These are phyloP conservation scores for Cercospora sp. DNA, from an alignment of 2,329 filamentous ascomycete species.

Conservation along the genomic window DNA sequence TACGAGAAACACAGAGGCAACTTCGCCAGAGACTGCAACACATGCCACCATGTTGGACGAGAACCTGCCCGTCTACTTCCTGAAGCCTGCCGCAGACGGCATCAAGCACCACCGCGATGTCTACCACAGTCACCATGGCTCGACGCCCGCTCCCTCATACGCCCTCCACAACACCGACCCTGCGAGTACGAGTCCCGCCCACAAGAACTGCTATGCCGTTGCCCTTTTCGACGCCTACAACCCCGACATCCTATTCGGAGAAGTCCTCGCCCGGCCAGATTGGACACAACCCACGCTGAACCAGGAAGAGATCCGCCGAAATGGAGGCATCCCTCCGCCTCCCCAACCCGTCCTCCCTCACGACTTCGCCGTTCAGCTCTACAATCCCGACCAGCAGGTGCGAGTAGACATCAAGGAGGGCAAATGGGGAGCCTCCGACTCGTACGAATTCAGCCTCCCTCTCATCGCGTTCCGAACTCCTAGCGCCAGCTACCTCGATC, in stretches of 20 bases:
- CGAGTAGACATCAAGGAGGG: constrained; percentile 68
- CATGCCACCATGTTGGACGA: constrained; percentile 26
- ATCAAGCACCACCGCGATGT: constrained; percentile 56
- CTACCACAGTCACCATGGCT: constrained; percentile 68
- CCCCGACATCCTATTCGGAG: constrained; percentile 79
- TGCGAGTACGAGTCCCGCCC: constrained; percentile 55
- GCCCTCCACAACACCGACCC: constrained; percentile 76
- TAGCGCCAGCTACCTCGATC: constrained; percentile 75
- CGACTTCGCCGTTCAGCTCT: constrained; percentile 80
- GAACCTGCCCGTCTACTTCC: constrained; percentile 74
- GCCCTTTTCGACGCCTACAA: constrained; percentile 82
- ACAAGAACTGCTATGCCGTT: constrained; percentile 81
- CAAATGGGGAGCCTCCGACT: constrained; percentile 75
- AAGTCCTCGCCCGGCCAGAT: constrained; percentile 79
- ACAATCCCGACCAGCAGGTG: constrained; percentile 88
- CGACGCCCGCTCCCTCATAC: constrained; percentile 77
- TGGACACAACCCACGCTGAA: constrained; percentile 83
- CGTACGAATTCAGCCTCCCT: constrained; percentile 92
- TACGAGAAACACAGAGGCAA: not conserved
- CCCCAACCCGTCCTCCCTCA: constrained; percentile 74
- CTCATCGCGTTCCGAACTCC: constrained; percentile 80
- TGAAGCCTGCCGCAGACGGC: constrained; percentile 54
- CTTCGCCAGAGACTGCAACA: not conserved
- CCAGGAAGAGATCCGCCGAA: constrained; percentile 71
- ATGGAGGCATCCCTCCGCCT: constrained; percentile 64